Percentiles rank a stretch among this genome's conserved stretches.
Evolutionary conservation across 306 rosid species (phyloP).

Genomic region (Cicer yamashitae): DNA sequence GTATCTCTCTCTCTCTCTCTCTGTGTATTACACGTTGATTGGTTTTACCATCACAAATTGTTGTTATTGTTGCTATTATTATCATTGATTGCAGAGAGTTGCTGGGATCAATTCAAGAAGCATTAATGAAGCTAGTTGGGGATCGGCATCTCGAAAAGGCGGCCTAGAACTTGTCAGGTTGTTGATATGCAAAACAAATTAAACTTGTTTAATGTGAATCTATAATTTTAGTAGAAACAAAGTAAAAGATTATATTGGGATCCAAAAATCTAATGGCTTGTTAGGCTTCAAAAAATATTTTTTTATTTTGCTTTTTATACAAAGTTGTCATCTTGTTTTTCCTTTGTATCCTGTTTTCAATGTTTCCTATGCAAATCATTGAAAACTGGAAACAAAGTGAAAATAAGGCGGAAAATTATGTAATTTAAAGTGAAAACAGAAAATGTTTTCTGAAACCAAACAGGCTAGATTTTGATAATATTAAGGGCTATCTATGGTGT

Average conservation of each 20-base stretch:
- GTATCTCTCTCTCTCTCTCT: slow-evolving; percentile 49
- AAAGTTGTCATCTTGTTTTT: neutral
- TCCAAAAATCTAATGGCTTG: slow-evolving; percentile 12
- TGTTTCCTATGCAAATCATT: neutral
- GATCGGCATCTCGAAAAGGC: slow-evolving; percentile 64
- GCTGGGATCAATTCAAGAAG: slow-evolving; percentile 68
- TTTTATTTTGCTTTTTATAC: neutral
- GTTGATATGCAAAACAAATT: slow-evolving; percentile 43
- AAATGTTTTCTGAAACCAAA: neutral
- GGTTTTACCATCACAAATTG: slow-evolving; percentile 22
- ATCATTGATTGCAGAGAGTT: slow-evolving; percentile 58
- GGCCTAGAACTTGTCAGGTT: slow-evolving; percentile 88
- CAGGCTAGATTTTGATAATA: slow-evolving; percentile 1
- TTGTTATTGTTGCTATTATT: slow-evolving; percentile 26
- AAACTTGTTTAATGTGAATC: slow-evolving; percentile 29
- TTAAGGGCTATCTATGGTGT: slow-evolving; percentile 11
- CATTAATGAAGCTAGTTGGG: slow-evolving; percentile 64
- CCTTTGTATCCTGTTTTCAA: neutral
- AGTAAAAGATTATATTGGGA: neutral
- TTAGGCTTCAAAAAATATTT: neutral
- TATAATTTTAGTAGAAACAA: slow-evolving; percentile 39
- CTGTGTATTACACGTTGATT: neutral
- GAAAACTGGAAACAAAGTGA: neutral
- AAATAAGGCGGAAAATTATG: neutral
- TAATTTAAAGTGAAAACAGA: neutral